These are phyloP conservation scores for Mortierella sp. DNA, from an alignment of 371 early-diverging fungal species.

Conservation along the genomic window DNA sequence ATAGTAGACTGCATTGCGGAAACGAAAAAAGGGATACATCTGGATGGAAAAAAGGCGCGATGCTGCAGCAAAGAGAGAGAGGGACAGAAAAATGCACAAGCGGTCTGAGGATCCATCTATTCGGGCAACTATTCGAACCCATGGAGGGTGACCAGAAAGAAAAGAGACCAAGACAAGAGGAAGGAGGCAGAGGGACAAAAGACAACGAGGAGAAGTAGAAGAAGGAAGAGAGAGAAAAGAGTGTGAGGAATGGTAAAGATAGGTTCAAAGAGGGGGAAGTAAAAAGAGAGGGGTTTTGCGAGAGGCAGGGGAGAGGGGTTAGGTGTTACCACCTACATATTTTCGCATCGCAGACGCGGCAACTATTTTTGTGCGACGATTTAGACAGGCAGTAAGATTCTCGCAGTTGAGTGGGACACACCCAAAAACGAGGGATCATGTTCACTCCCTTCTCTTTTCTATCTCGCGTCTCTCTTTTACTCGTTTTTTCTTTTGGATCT, in stretches of 20 bases:
- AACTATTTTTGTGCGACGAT: slow-evolving; percentile 3
- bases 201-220: not conserved
- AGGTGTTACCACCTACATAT: not conserved
- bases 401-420: not conserved
- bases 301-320: not conserved
- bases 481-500: not conserved
- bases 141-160: not conserved
- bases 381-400: not conserved
- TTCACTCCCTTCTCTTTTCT: not conserved
- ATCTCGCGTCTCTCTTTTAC: not conserved
- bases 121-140: not conserved
- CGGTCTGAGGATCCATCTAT: not conserved
- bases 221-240: not conserved
- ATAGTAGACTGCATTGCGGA: not conserved
- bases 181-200: not conserved
- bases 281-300: not conserved
- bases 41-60: not conserved
- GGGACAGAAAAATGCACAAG: not conserved
- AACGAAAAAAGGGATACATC: not conserved
- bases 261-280: not conserved
- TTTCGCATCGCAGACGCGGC: not conserved
- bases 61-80: not conserved
- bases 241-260: not conserved
- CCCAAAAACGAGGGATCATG: not conserved
- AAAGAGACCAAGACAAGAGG: not conserved